phyloP scores from a whole-genome alignment of 225 moss, liverwort and hornwort genomes.

The Sphagnum contortum region DNA sequence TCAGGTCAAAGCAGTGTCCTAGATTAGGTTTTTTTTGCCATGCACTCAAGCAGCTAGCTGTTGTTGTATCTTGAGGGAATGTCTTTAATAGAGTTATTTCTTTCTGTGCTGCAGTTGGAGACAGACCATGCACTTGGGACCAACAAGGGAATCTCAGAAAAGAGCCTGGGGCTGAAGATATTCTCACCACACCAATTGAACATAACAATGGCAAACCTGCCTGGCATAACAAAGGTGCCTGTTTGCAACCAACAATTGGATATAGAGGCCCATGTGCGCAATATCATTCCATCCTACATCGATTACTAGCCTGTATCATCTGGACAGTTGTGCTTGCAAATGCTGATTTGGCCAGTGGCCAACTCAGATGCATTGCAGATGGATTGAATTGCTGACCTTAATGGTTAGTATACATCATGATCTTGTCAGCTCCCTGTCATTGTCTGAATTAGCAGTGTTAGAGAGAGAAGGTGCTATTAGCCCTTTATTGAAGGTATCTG shows the following conservation, averaged over 20 bases:
- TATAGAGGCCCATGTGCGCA: conserved; percentile 93
- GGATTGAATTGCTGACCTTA: conserved; percentile 99
- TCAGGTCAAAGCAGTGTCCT: too few relatives aligned
- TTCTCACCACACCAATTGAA: conserved; percentile 95
- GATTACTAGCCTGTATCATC: conserved; percentile 97
- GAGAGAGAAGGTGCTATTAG: too few relatives aligned
- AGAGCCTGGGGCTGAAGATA: conserved; percentile 92
- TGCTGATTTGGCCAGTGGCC: conserved; percentile 94
- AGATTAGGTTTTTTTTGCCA: too few relatives aligned
- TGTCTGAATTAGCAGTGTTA: too few relatives aligned
- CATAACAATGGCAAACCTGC: conserved; percentile 92
- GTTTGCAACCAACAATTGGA: conserved; percentile 96
- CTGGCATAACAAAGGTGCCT: conserved; percentile 98
- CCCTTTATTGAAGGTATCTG: too few relatives aligned
- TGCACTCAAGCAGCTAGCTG: too few relatives aligned
- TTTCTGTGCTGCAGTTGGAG: conserved; percentile 60
- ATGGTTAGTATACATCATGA: conserved; percentile 39
- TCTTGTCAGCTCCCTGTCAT: not conserved
- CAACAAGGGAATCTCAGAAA: conserved; percentile 97
- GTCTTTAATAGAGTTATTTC: too few relatives aligned
- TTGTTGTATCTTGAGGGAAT: too few relatives aligned
- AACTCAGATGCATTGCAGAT: conserved; percentile 98
- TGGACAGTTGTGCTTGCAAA: conserved; percentile 94
- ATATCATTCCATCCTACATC: conserved; percentile 89
- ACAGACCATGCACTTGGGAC: conserved; percentile 91